Base-by-base conservation (phyloP, 768 basidiomycete genomes). In the Leucosporidium scottii region DNA sequence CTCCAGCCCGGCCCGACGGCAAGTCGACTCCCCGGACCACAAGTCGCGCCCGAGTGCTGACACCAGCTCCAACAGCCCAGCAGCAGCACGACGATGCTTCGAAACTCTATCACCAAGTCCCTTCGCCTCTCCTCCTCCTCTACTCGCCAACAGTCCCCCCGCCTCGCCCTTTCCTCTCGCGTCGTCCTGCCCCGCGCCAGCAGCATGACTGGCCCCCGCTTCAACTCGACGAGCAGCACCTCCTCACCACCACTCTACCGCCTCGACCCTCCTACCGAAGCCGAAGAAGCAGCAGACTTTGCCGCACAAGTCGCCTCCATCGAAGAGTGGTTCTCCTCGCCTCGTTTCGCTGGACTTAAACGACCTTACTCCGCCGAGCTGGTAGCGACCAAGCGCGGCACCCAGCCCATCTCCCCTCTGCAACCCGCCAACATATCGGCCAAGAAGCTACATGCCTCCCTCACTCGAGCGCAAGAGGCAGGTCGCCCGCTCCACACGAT, bases 371-470 rank as follows among this genome's bases (percentile, higher is more conserved):
- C 87, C 7, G 83, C 92, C 6, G 83, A 84, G 34, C 83, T 85
- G 53, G 89, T 97, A 69, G 92, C 86, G 7, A 85, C 88, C 27
- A 93, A 96, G 79, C 91, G 94, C 75, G 93, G 93, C 39, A 87
- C 87, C 23, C 81, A 92, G 25, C 89, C 91, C 12, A 85, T 90
- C 23, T 80, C 87, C 21, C 87, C 89, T 7, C 83, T 88, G 34
- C 74, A 76, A 66, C 87, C 87, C 12, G 86, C 87, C 3, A 85
- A 87, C 12, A 77, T 90, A n/a, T 83, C 90, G 12, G 86, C 93
- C 21, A 84, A 91, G 81, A 94, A 94, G 79, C 83, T 97, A n/a
- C 89, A 84, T 77, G 80, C 81, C 18, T 76, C 86, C 13, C 82
- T 97, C 57, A 80, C 82, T 25, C 82, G 84, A 58, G 86, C 87